Evolutionary conservation across 768 basidiomycete species (phyloP), one percentile per base, ranked within the genome.

Genomic region (Chalciporus chontae): DNA sequence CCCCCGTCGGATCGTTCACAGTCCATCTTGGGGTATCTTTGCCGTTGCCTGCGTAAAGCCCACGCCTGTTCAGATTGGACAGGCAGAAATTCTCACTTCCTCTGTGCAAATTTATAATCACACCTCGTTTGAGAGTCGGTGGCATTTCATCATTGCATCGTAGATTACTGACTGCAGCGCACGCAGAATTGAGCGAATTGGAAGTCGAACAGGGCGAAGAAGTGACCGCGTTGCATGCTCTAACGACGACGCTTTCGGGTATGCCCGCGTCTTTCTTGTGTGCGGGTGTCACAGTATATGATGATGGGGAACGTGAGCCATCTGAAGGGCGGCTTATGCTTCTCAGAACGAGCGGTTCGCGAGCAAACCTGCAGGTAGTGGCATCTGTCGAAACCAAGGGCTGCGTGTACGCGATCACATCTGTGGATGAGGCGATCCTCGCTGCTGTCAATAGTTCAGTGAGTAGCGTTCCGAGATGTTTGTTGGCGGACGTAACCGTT

Each of bases 371-470:
- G 45, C 53, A 53, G 15, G 55, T 78, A 26, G 61, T 80, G 15
- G 67, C 80, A 0, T 73, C 78, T 14, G 54, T 64, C 2, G 64
- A 73, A 1, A 77, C 84, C 18, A 60, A 66, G 14, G 92, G 92
- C 15, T 85, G 84, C 57, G 83, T 90, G 1, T 91, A 85, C 62
- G 76, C 83, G 2, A 55, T 93, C 18, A 72, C 76, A 0, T 67
- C 69, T 14, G 64, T 80, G 7, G 66, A 75, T 43, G 76, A 73
- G 27, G 69, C 75, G 47, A 67, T 93, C 38, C 78, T 81, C 2
- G 87, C 81, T 8, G 84, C 88, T 0, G 77, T 91, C 38, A 90
- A 92, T 60, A 83, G 87, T 5, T 77, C 85, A 7, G 92, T 93
- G 58, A 31, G 85, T 72, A 18, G 14, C 4, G 0, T 31, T 26